Percentiles rank a stretch among this genome's conserved stretches.
Evolutionary conservation across 345 rosid species (phyloP).

Genomic region (Citropsis articulata): DNA sequence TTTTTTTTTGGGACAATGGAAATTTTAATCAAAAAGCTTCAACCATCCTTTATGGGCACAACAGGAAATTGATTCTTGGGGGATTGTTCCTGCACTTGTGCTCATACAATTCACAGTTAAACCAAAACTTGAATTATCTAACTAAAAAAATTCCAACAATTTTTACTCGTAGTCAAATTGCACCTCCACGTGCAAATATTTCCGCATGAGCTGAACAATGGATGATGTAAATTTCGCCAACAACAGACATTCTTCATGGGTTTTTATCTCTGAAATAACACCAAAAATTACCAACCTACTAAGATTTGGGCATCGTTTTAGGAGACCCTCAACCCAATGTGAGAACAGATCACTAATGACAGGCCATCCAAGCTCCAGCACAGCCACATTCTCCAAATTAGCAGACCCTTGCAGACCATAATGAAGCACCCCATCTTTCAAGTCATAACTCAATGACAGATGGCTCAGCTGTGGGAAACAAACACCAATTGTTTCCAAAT

Average conservation of each 20-base stretch:
- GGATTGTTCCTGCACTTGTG: slow-evolving; percentile 16
- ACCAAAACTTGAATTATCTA: slow-evolving; percentile 17
- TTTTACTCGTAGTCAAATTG: slow-evolving; percentile 59
- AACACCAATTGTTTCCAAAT: slow-evolving; percentile 65
- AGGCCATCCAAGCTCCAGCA: slow-evolving; percentile 79
- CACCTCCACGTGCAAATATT: slow-evolving; percentile 68
- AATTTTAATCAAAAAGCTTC: slow-evolving; percentile 8
- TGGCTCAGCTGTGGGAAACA: slow-evolving; percentile 65
- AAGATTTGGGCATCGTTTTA: slow-evolving; percentile 66
- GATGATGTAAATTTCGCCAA: slow-evolving; percentile 67
- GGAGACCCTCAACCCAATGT: slow-evolving; percentile 61
- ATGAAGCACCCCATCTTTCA: slow-evolving; percentile 54
- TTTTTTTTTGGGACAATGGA: slow-evolving; percentile 4
- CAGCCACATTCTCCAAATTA: slow-evolving; percentile 50
- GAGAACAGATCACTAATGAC: slow-evolving; percentile 57
- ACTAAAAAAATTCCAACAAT: slow-evolving; percentile 13
- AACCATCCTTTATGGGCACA: slow-evolving; percentile 7
- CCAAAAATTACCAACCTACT: slow-evolving; percentile 65
- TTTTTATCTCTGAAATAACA: slow-evolving; percentile 65
- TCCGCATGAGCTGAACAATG: slow-evolving; percentile 75
- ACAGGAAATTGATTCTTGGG: background rate
- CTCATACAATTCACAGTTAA: slow-evolving; percentile 13
- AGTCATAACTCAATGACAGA: slow-evolving; percentile 67
- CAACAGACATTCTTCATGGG: slow-evolving; percentile 59
- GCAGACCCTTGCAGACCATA: slow-evolving; percentile 61